Evolutionary conservation across 805 yeast genomes (phyloP), one percentile per base, ranked within the genome.

Genomic region (Wickerhamomyces canadensis): DNA sequence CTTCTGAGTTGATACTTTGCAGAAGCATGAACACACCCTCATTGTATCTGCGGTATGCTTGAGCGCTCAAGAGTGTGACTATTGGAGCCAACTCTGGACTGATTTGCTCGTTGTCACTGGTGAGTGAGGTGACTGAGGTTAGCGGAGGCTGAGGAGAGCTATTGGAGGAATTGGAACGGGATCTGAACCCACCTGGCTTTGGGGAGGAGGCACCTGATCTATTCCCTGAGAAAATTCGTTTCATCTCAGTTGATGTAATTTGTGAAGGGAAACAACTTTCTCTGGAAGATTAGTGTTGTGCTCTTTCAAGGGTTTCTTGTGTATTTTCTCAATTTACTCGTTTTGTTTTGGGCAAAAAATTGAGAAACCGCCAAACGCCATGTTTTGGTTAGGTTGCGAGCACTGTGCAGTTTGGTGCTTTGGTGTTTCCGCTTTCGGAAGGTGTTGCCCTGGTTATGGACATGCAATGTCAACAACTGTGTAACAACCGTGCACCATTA

Each of bases 1-100:
- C 98, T 48, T 91, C 96, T 19, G 84, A 76, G 52, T 80, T 78
- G 48, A 84, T 64, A 49, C 84, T 91, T 48, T 80, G 78, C 43
- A 83, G 65, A 8, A 84, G 60, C 82, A 83, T 75, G 52, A 84
- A 77, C 3, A 80, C 76, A 37, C 91, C 93, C 49, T 83, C 93
- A 43, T 72, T 68, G 59, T 84, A 84, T 32, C 86, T 70, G 43
- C 95, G 70, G 54, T 81, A 86, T 1, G 78, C 61, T 49, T 84
- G 94, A 0, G 89, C 84, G 17, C 85, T 72, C 15, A 84, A 58
- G 13, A 84, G 61, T 0, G 93, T 80, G 31, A 84, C 83, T 5
- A 84, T 81, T 1, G 95, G 95, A 4, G 67, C 60, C 22, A 69
- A 47, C 46, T 69, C 74, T 1, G 71, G 72, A 37, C 53, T 49